Evolutionary conservation across 352 stramenopile genomes (phyloP).

Genomic region (Pythium dissotocum): DNA sequence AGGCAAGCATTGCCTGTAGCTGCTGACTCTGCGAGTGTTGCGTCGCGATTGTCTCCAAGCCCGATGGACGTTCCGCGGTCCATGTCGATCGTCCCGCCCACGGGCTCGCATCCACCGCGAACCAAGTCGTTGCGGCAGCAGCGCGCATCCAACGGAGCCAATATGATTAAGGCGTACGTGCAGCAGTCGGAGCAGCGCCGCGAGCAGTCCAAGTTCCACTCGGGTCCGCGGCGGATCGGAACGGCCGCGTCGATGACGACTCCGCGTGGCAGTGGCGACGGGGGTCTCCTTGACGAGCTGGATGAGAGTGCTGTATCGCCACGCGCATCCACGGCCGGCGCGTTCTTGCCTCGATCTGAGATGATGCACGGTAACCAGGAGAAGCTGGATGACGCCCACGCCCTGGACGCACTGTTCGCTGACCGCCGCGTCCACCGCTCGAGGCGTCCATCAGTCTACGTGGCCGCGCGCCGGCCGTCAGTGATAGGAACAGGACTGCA

Average conservation of each 20-base stretch:
- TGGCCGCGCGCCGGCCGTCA: conserved; percentile 16
- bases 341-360: not conserved
- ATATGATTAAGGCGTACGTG: conserved; percentile 31
- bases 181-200: conserved; percentile 30
- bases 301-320: not conserved
- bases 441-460: conserved; percentile 34
- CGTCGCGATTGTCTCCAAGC: not conserved
- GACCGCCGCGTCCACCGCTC: conserved; percentile 29
- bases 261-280: not conserved
- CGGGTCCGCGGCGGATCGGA: not conserved
- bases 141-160: conserved; percentile 28
- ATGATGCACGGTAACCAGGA: conserved; percentile 5
- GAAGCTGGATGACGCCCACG: conserved; percentile 10
- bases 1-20: not conserved
- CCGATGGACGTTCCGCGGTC: conserved; percentile 19
- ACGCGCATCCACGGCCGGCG: not conserved
- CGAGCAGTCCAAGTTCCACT: conserved; percentile 29
- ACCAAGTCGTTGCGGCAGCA: conserved; percentile 30
- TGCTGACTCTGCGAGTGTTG: not conserved
- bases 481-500: not conserved
- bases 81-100: conserved; percentile 19
- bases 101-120: conserved; percentile 14
- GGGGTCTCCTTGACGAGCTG: conserved; percentile 4
- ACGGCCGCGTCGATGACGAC: not conserved
- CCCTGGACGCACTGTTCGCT: conserved; percentile 33